Evolutionary conservation across 352 stramenopile genomes (phyloP).

Genomic region (Phytophthora fragariae): DNA sequence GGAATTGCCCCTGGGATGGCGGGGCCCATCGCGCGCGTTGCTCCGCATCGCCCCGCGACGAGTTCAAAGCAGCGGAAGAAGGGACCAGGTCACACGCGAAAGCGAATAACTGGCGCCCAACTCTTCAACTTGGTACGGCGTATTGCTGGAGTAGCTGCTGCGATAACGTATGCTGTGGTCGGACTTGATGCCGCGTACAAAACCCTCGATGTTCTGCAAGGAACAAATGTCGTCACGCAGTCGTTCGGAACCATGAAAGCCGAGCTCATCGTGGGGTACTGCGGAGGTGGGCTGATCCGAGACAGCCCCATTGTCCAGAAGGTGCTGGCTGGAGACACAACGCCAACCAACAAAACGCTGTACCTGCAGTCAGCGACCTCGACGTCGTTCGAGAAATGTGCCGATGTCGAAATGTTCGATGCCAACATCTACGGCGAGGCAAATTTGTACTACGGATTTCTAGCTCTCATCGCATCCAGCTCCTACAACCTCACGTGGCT

Average conservation of each 20-base stretch:
- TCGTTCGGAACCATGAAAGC: constrained; percentile 31
- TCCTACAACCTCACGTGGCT: constrained; percentile 47
- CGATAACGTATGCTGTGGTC: constrained; percentile 29
- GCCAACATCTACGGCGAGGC: constrained; percentile 31
- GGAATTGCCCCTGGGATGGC: constrained; percentile 13
- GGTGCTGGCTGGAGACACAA: constrained; percentile 36
- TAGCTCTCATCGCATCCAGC: constrained; percentile 20
- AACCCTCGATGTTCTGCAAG: constrained; percentile 27
- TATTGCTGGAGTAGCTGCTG: constrained; percentile 33
- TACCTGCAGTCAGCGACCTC: constrained; percentile 36
- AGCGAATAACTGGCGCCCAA: constrained; percentile 33
- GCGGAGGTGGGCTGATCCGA: constrained; percentile 33
- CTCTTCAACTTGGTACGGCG: constrained; percentile 37
- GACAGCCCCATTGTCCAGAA: constrained; percentile 44
- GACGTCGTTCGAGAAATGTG: constrained; percentile 31
- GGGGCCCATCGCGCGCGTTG: constrained; percentile 28
- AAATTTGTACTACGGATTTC: constrained; percentile 29
- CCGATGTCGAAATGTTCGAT: constrained; percentile 19
- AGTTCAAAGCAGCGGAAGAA: constrained; percentile 12
- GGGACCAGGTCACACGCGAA: constrained; percentile 18
- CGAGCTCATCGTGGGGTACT: constrained; percentile 40
- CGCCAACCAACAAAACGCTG: constrained; percentile 37
- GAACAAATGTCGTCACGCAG: constrained; percentile 22
- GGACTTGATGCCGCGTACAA: constrained; percentile 26
- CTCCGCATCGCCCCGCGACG: constrained; percentile 4